These are phyloP conservation scores for Pilaira anomala DNA, from an alignment of 192 early-diverging fungal genomes.

Conservation along the genomic window DNA sequence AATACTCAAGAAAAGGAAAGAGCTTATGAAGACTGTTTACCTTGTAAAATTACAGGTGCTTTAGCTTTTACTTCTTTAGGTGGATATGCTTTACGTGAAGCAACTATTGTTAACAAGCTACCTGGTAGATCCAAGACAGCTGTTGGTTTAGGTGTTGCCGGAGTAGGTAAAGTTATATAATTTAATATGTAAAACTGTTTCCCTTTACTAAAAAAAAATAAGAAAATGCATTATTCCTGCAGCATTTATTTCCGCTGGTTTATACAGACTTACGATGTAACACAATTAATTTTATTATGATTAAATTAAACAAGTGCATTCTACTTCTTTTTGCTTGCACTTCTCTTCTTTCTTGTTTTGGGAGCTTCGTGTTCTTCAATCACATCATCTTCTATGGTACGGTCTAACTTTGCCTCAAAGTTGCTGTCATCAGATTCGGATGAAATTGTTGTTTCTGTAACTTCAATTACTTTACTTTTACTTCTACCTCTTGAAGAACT, in stretches of 20 bases:
- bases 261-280: slow-evolving; percentile 30
- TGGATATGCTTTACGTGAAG: slow-evolving; percentile 31
- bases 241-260: slow-evolving; percentile 36
- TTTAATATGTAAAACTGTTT: background rate
- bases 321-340: background rate
- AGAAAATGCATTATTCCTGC: background rate
- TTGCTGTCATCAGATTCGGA: background rate
- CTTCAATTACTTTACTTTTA: background rate
- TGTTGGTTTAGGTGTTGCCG: slow-evolving; percentile 30
- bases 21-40: slow-evolving; percentile 36
- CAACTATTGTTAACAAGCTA: slow-evolving; percentile 15
- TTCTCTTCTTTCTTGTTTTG: slow-evolving; percentile 1
- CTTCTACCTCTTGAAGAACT: background rate
- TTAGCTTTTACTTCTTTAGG: slow-evolving; percentile 30
- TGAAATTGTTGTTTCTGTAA: too few species aligned
- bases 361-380: background rate
- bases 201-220: background rate
- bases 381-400: slow-evolving; percentile 3
- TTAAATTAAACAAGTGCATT: background rate
- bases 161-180: slow-evolving; percentile 22
- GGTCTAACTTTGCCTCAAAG: background rate
- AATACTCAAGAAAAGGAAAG: background rate
- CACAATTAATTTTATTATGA: background rate
- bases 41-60: slow-evolving; percentile 36
- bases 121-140: slow-evolving; percentile 23